phyloP scores from a whole-genome alignment of 2,329 filamentous ascomycete species.

The Verticillium tricorpus region DNA sequence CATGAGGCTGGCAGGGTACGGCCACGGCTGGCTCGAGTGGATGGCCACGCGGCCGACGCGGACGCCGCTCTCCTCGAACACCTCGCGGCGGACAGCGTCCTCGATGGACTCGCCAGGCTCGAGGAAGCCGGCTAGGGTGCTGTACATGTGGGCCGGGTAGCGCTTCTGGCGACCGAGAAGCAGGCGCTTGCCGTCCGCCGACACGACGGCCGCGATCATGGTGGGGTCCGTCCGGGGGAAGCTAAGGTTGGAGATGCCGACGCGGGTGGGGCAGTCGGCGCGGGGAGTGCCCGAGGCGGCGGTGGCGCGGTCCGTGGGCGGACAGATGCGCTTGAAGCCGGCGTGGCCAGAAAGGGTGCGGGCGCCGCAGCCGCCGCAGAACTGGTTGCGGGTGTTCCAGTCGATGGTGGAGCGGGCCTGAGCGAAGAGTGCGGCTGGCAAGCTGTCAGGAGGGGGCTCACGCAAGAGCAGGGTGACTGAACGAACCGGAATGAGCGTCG shows the following conservation, averaged over 20 bases:
- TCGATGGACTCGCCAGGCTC: constrained; percentile 83
- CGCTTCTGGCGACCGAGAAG: constrained; percentile 82
- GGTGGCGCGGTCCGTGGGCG: constrained; percentile 59
- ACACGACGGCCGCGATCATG: constrained; percentile 91
- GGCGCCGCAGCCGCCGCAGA: constrained; percentile 84
- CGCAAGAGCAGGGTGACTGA: constrained; percentile 1
- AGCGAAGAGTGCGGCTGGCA: constrained; percentile 80
- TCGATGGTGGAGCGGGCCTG: constrained; percentile 84
- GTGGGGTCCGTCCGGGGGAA: constrained; percentile 93
- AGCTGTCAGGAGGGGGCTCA: background rate
- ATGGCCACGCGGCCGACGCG: constrained; percentile 72
- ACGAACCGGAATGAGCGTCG: constrained; percentile 55
- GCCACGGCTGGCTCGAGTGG: constrained; percentile 84
- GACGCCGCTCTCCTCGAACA: constrained; percentile 83
- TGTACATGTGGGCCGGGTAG: constrained; percentile 84
- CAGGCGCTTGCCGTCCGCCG: constrained; percentile 68
- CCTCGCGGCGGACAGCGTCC: constrained; percentile 76
- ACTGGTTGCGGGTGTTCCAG: constrained; percentile 91
- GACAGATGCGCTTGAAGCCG: constrained; percentile 77
- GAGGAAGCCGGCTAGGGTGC: constrained; percentile 80
- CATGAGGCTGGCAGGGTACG: constrained; percentile 81
- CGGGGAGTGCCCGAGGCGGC: constrained; percentile 46
- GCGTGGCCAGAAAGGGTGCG: constrained; percentile 74
- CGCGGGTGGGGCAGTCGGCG: constrained; percentile 72
- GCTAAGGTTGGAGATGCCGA: constrained; percentile 81